Evolutionary conservation across 2,329 filamentous ascomycete species (phyloP).

Genomic region (Trichoderma oligosporum): DNA sequence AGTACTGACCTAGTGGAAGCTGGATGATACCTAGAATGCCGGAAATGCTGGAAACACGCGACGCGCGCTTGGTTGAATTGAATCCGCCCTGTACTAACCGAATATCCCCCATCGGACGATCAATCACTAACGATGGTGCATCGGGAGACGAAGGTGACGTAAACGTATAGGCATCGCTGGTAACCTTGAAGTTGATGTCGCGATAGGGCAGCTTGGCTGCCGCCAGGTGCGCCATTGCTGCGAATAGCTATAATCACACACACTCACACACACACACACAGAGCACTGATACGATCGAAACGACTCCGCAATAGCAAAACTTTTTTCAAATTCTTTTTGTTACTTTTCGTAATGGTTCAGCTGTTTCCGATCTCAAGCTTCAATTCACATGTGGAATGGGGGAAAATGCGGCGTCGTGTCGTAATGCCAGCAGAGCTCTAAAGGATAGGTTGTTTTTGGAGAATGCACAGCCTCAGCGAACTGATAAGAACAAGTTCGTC

Average conservation of each 20-base stretch:
- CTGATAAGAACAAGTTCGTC: conserved; percentile 13
- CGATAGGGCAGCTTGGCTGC: conserved; percentile 65
- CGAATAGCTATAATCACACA: not conserved
- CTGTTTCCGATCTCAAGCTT: conserved; percentile 1
- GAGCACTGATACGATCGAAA: not conserved
- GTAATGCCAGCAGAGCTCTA: conserved; percentile 18
- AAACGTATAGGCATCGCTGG: conserved; percentile 90
- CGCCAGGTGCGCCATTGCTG: conserved; percentile 38
- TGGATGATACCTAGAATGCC: conserved; percentile 94
- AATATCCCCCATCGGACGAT: conserved; percentile 87
- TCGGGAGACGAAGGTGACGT: conserved; percentile 91
- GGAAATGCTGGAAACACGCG: conserved; percentile 81
- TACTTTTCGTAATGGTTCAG: not conserved
- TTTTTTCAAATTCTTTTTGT: not conserved
- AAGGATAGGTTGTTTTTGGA: conserved; percentile 9
- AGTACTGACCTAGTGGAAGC: conserved; percentile 73
- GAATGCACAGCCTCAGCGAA: conserved; percentile 15
- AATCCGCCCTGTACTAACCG: conserved; percentile 77
- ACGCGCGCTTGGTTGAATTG: conserved; percentile 66
- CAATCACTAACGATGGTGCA: conserved; percentile 81
- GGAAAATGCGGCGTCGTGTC: not conserved
- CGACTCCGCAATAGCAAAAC: not conserved
- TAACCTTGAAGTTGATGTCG: conserved; percentile 95
- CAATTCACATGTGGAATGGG: conserved; percentile 17
- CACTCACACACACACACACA: not conserved